Base-by-base conservation (phyloP, 2,329 filamentous ascomycete species). In the Dothideomycetes sp. region DNA sequence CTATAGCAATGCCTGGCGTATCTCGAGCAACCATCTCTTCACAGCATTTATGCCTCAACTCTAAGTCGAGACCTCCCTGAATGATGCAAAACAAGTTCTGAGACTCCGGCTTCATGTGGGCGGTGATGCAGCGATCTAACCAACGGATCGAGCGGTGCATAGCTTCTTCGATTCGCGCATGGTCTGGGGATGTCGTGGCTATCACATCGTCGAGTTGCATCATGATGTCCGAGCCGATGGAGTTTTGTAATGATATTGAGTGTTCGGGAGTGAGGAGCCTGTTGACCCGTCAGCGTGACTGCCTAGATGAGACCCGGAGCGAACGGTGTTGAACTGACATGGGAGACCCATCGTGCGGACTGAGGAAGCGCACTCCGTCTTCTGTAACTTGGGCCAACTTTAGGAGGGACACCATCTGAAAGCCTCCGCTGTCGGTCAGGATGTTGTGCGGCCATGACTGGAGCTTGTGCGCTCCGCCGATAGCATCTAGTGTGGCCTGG, bases 161-260 rank as follows among this genome's bases (percentile, higher is more conserved):
- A 36, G 91, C 91, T 61, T 94, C 86, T 45, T 81, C 77, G 77
- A 98, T 96, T 38, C 93, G 81, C 15, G 69, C 79, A 41, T 76
- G 69, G 60, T 98, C 91, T 0, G 89, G 89, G 0, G 87, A 95
- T 0, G 91, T 98, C 0, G 91, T 96, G 19, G 87, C 89, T 37
- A 98, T 82, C 11, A 98, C 93, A 61, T 98, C 93, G 68, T 98
- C 91, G 3, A 98, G 78, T 63, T 98, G 93, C 93, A 98, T 98
- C 49, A 96, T 95, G 52, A 98, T 96, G 63, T 98, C 91, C 47
- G 86, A 94, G 47, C 91, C 91, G 54, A 98, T 98, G 40, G 82
- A 89, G 62, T 98, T 96, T 59, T 98, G 91, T 3, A 98, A 72
- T 9, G 80, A 81, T 52, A 98, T 95, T 1, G 91, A 96, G 65